Evolutionary conservation across 2,329 filamentous ascomycete genomes (phyloP), one percentile per base, ranked within the genome.

Genomic region (Scolecobasidium constrictum): DNA sequence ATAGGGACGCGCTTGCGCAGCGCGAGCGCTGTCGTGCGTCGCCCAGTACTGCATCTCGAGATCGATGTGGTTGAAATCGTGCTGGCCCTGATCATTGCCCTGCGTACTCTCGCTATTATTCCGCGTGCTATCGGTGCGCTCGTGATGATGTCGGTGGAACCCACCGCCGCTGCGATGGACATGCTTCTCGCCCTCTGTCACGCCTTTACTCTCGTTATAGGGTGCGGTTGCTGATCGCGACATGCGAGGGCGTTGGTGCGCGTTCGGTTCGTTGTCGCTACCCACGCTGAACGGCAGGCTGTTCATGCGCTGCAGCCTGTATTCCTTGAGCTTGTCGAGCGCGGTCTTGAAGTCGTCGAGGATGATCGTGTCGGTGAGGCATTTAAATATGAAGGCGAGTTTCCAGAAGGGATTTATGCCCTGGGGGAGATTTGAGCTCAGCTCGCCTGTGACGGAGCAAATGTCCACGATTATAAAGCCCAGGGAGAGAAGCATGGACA

Each of bases 341-440:
- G 67, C 68, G 3, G 76, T 78, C 52, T 81, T 81, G 68, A 82
- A 82, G 51, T 82, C 78, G 52, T 82, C 78, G 9, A 82, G 69
- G 40, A 82, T 70, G 40, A 82, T 75, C 0, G 72, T 76, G 52
- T 82, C 78, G 16, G 77, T 79, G 37, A 81, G 66, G 47, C 78
- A 81, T 58, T 81, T 81, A 66, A 79, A 80, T 17, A 80, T 70
- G 36, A 78, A 75, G 1, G 72, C 69, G 9, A 78, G 53, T 66
- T 75, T 78, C 77, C 77, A 81, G 55, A 78, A 81, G 0, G 77
- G 77, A 51, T 81, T 77, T 50, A 81, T 72, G n/a, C 75, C 75
- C 5, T 71, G 71, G 0, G 64, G 59, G 1, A 58, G 46, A 12
- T 41, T 38, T 4, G 56, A 50, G 15, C 52, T 52, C 18, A 77